Evolutionary conservation across 768 basidiomycete species (phyloP), one percentile per base, ranked within the genome.

Genomic region (Boletellus ananiceps): DNA sequence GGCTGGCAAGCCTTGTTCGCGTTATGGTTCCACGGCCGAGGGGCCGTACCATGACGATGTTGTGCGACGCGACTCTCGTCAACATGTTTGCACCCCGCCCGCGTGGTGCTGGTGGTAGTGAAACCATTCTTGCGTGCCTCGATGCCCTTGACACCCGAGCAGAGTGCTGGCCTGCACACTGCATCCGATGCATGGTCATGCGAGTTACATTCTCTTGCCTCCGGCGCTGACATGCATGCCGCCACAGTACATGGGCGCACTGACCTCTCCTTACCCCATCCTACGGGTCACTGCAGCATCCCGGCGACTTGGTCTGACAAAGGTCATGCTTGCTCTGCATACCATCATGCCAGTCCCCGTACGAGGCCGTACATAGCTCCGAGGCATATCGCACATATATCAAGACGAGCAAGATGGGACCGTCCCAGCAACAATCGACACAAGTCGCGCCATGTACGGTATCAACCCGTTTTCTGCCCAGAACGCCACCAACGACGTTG

Each of bases 401-500:
- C 19, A 51, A 35, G 50, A 16, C n/a, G 29, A 18, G 34, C 8
- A 23, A 16, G 25, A 40, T 31, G 34, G n/a, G 32, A 33, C 6
- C 44, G 18, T 31, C 27, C 23, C 23, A 23, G 21, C 43, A 44
- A n/a, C 14, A 14, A 1, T 29, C n/a, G 6, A 7, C 19, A 21
- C 49, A 8, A 55, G 19, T n/a, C n/a, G 19, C 50, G 7, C 38
- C 34, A 55, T 65, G 44, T 68, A 68, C 52, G 64, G 64, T 16
- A 55, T 46, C 12, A 48, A 66, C 33, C 65, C 65, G 15, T 66
- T 66, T 35, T 52, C 62, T 5, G 65, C 65, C 3, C 67, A 69
- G 32, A 49, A 53, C 23, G 55, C 59, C 25, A 50, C 62, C 15
- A 53, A 35, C 23, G 46, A 51, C 18, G 16, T 34, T 15, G 27